phyloP scores from a whole-genome alignment of 1,139 yeast genomes.

The Diutina rugosa region DNA sequence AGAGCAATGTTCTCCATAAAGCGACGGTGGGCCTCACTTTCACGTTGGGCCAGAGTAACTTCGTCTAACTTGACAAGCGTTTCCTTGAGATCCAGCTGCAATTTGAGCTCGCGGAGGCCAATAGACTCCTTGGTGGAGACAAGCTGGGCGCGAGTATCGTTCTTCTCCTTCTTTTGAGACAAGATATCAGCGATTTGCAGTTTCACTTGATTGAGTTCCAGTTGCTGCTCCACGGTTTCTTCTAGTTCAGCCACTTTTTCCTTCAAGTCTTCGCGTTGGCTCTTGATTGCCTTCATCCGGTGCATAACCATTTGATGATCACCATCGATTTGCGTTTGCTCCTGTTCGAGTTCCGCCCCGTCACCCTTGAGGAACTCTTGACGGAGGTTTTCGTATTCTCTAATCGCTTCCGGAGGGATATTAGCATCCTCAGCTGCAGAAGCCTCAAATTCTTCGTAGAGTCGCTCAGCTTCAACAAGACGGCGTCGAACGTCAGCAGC shows the following conservation, averaged over 20 bases:
- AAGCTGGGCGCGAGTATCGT: conserved; percentile 26
- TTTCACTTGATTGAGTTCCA: neutral
- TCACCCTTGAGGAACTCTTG: conserved; percentile 42
- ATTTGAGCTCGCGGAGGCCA: conserved; percentile 34
- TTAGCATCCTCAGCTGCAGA: conserved; percentile 15
- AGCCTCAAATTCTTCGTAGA: conserved; percentile 32
- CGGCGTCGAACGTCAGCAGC: conserved; percentile 24
- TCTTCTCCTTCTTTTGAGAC: conserved; percentile 15
- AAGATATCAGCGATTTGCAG: neutral
- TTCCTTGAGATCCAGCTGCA: conserved; percentile 55
- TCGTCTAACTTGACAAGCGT: conserved; percentile 55
- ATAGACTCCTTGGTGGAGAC: conserved; percentile 33
- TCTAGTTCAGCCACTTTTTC: neutral
- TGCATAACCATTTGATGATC: conserved; percentile 30
- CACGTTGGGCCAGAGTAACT: conserved; percentile 63
- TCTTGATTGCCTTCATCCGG: conserved; percentile 25
- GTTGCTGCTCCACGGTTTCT: neutral
- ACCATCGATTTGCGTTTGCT: conserved; percentile 27
- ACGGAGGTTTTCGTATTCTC: conserved; percentile 50
- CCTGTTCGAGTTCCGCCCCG: conserved; percentile 47
- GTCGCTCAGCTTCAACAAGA: conserved; percentile 29
- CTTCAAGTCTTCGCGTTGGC: conserved; percentile 13
- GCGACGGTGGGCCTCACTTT: conserved; percentile 54
- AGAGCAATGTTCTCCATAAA: conserved; percentile 61
- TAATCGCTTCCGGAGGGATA: conserved; percentile 38